These are phyloP conservation scores for Chaetomium fimeti DNA, from an alignment of 495 filamentous ascomycete genomes.

Conservation along the genomic window DNA sequence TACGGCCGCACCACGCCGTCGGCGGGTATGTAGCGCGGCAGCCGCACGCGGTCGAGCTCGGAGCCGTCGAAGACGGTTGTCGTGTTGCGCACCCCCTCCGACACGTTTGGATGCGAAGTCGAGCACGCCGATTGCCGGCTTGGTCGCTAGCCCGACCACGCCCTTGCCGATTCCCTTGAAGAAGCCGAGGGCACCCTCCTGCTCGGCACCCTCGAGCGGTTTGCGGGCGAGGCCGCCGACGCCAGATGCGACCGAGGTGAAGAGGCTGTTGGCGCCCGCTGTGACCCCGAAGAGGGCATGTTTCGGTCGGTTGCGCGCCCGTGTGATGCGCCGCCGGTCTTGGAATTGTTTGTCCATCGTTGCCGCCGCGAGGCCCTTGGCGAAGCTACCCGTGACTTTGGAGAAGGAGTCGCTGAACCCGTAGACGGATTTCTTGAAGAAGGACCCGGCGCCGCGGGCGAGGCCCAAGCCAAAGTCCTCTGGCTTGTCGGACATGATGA, in stretches of 20 bases:
- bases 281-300: conserved; percentile 96
- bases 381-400: conserved; percentile 94
- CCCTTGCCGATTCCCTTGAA: conserved; percentile 98
- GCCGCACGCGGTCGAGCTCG: conserved; percentile 87
- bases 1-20: conserved; percentile 96
- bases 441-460: conserved; percentile 92
- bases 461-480: conserved; percentile 93
- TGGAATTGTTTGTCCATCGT: conserved; percentile 99
- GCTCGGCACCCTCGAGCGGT: conserved; percentile 92
- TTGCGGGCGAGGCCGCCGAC: conserved; percentile 90
- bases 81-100: conserved; percentile 95
- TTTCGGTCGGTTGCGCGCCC: conserved; percentile 89
- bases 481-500: conserved; percentile 92
- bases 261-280: conserved; percentile 91
- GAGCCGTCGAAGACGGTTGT: conserved; percentile 96
- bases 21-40: conserved; percentile 84
- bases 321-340: conserved; percentile 88
- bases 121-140: conserved; percentile 94
- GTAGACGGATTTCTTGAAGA: conserved; percentile 98
- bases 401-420: conserved; percentile 94
- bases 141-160: conserved; percentile 85
- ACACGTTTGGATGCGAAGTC: conserved; percentile 95
- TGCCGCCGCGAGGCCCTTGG: conserved; percentile 89
- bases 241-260: conserved; percentile 85
- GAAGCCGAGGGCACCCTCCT: conserved; percentile 89